phyloP scores from a whole-genome alignment of 129 eudicot genomes.

The Logfia minima region DNA sequence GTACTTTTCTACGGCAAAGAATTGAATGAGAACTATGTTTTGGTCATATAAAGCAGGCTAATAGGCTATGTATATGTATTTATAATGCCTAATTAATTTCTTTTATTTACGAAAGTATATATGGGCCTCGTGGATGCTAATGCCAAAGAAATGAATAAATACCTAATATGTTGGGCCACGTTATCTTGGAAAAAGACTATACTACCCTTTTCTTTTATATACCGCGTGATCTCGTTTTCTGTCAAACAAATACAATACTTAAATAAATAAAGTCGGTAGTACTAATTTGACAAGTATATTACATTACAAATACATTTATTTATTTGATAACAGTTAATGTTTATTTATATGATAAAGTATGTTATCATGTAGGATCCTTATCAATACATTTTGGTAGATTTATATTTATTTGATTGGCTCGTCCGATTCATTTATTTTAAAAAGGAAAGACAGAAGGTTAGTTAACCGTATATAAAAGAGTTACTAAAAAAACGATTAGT shows the following conservation, averaged over 20 bases:
- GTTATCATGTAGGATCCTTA: neutral
- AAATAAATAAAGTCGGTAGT: neutral
- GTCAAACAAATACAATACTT: constrained; percentile 1
- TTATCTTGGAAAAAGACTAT: constrained; percentile 15
- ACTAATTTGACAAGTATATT: neutral
- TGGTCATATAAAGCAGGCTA: constrained; percentile 19
- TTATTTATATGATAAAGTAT: neutral
- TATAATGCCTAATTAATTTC: neutral
- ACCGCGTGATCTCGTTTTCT: constrained; percentile 19
- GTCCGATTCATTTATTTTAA: neutral
- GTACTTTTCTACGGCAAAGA: neutral
- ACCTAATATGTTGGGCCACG: constrained; percentile 13
- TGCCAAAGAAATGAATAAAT: constrained; percentile 28
- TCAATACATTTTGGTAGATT: too few relatives aligned
- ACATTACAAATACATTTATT: too few relatives aligned
- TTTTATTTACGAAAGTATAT: neutral
- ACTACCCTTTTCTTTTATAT: neutral
- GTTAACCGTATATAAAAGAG: neutral
- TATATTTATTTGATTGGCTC: neutral
- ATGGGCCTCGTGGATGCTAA: neutral
- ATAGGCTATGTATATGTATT: constrained; percentile 13
- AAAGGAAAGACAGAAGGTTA: neutral
- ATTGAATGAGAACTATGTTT: neutral
- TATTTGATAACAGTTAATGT: neutral
- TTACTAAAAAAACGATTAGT: too few relatives aligned